Evolutionary conservation across 2,329 filamentous ascomycete genomes (phyloP).

Genomic region (Curvularia sp.): DNA sequence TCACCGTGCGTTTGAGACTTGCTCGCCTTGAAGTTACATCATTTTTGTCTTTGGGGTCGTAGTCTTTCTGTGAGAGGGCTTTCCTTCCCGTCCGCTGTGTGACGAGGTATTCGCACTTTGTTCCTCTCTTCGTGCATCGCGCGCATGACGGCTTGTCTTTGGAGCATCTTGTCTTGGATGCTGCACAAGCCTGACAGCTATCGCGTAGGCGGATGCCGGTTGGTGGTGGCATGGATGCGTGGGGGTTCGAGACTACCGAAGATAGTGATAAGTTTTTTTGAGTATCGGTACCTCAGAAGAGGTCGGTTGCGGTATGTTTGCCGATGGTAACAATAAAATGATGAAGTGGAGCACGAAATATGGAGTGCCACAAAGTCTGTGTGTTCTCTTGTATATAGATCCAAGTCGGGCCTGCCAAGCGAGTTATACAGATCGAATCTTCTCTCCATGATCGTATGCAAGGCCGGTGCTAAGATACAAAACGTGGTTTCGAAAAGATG

Average conservation of each 20-base stretch:
- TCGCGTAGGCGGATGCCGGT: constrained; percentile 2
- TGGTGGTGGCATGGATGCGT: constrained; percentile 2
- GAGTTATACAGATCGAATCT: background rate
- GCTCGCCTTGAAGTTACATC: background rate
- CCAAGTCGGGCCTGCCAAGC: background rate
- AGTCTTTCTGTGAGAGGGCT: background rate
- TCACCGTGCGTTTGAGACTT: background rate
- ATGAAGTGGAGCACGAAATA: background rate
- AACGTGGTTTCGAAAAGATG: background rate
- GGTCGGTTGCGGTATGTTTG: background rate
- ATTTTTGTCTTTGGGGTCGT: background rate
- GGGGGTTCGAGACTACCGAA: background rate
- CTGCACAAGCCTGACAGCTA: constrained; percentile 2
- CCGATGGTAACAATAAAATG: background rate
- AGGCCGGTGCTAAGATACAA: background rate
- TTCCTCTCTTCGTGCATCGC: background rate
- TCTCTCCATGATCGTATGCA: background rate
- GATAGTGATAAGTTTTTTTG: background rate
- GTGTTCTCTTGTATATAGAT: background rate
- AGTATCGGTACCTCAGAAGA: background rate
- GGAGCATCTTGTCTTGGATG: constrained; percentile 3
- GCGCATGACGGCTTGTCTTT: constrained; percentile 2
- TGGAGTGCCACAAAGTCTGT: background rate
- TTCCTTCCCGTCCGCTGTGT: constrained; percentile 5
- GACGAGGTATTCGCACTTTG: constrained; percentile 2